Base-by-base conservation (phyloP, 441 rosid genomes). In the Syzygium malaccense region DNA sequence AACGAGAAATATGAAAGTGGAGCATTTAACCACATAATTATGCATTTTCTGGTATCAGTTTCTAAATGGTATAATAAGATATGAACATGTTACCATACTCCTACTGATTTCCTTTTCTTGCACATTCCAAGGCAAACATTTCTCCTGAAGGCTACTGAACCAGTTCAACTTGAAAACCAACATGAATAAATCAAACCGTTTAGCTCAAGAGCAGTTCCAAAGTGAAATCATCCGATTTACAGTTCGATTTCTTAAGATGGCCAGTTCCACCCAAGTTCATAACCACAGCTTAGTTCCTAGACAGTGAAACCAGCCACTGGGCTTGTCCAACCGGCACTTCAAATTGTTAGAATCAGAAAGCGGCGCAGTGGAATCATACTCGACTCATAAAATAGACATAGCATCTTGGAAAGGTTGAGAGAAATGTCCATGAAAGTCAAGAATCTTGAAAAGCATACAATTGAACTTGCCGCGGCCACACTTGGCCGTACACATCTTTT, bases 401-500 rank as follows among this genome's bases (percentile, higher is more conserved):
- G 83, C 83, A 75, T 41, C 83, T 41, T 75, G 83, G 41, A 45
- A 45, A 86, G 86, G 66, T 26, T 3, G 58, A 55, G 48, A 15
- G 53, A 12, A 85, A 75, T 6, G 83, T 66, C 37, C 57, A 25
- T 54, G 75, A 48, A 78, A 87, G 57, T 90, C 78, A 54, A 1
- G 88, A 91, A 55, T 91, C 91, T 62, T 89, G 91, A 64, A 33
- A 89, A 83, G 90, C 86, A 66, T 90, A 92, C 80, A 93, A 89
- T 86, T 90, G 92, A 87, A 92, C 92, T 53, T 56, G 53, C 45
- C 96, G 94, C 2, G 98, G 98, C 98, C 99, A 95, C 90, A 94
- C 94, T 91, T 95, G 98, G 66, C 99, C 98, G n/a, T 94, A 94
- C 79, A 95, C 98, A 91, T 97, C 99, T 93, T 94, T 95, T 92